Evolutionary conservation across 2,329 filamentous ascomycete species (phyloP).

Genomic region (Blumeriella jaapii): DNA sequence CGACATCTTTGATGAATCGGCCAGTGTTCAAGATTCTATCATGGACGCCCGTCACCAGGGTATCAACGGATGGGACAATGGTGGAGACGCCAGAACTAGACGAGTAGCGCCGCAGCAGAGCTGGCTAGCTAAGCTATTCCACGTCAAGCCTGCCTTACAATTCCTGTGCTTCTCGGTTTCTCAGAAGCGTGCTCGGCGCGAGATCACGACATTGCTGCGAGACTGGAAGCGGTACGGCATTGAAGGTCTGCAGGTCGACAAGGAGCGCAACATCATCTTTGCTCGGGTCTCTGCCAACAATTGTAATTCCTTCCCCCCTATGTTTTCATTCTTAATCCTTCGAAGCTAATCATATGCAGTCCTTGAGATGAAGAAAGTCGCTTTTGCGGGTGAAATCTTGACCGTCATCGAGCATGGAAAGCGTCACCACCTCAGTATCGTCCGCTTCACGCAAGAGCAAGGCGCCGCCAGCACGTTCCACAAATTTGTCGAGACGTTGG

Average conservation of each 20-base stretch:
- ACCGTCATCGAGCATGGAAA: conserved; percentile 78
- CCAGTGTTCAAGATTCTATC: conserved; percentile 19
- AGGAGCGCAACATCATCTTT: conserved; percentile 66
- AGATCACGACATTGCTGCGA: conserved; percentile 61
- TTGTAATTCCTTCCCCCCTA: conserved; percentile 47
- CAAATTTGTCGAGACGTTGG: conserved; percentile 67
- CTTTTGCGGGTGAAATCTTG: conserved; percentile 79
- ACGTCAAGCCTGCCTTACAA: conserved; percentile 71
- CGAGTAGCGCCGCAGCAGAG: conserved; percentile 61
- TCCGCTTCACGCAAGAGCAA: conserved; percentile 77
- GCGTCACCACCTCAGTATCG: conserved; percentile 64
- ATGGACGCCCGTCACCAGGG: conserved; percentile 14
- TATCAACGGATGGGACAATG: conserved; percentile 27
- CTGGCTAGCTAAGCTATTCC: conserved; percentile 82
- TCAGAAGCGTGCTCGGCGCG: conserved; percentile 62
- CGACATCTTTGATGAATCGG: conserved; percentile 21
- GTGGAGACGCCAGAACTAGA: conserved; percentile 25
- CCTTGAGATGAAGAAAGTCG: conserved; percentile 74
- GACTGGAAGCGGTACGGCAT: conserved; percentile 55
- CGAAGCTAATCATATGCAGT: conserved; percentile 36
- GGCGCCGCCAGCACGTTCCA: conserved; percentile 89
- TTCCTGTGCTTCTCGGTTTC: conserved; percentile 66
- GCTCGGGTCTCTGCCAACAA: conserved; percentile 67
- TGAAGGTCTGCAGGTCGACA: conserved; percentile 66
- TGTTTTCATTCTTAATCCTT: neutral